A percentile compares a stretch with the other conserved stretches of the same genome.
Conservation (phyloP, 140 eudicot genomes). For the Stevia rebaudiana region DNA sequence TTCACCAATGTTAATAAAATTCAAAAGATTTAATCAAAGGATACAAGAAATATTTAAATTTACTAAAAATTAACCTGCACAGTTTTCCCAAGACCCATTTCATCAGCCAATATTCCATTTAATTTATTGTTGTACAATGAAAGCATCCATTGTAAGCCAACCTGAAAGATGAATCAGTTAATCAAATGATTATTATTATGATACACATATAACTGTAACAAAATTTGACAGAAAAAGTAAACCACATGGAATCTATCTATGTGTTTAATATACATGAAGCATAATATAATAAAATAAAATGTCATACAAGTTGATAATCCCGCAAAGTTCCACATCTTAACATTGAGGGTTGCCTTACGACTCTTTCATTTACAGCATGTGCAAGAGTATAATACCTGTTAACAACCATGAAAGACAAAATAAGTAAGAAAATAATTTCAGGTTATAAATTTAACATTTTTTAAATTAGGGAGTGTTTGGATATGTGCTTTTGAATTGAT, state of each 20-base stretch:
- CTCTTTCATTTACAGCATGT: conserved; percentile 94
- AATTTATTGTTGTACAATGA: conserved; percentile 90
- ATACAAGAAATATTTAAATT: not conserved
- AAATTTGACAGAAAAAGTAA: not conserved
- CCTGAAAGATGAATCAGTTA: conserved; percentile 44
- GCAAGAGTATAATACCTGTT: conserved; percentile 91
- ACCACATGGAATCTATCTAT: conserved; percentile 2
- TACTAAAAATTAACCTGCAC: conserved; percentile 56
- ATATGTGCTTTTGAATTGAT: not conserved
- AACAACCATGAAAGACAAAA: conserved; percentile 16
- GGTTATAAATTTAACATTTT: not conserved
- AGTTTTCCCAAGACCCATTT: conserved; percentile 99
- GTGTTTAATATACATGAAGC: not conserved
- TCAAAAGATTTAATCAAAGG: not conserved
- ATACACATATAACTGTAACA: not conserved
- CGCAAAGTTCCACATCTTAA: conserved; percentile 79
- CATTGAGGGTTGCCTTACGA: conserved; percentile 89
- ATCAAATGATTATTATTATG: conserved; percentile 5
- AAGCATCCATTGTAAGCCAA: conserved; percentile 98
- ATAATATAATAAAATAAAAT: conserved; percentile 6
- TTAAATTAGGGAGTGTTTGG: not conserved
- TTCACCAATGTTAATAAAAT: not conserved
- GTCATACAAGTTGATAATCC: conserved; percentile 91
- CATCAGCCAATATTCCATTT: conserved; percentile 96
- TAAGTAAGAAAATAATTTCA: not conserved